phyloP scores from a whole-genome alignment of 2,329 filamentous ascomycete genomes.

The Epichloe scottii region DNA sequence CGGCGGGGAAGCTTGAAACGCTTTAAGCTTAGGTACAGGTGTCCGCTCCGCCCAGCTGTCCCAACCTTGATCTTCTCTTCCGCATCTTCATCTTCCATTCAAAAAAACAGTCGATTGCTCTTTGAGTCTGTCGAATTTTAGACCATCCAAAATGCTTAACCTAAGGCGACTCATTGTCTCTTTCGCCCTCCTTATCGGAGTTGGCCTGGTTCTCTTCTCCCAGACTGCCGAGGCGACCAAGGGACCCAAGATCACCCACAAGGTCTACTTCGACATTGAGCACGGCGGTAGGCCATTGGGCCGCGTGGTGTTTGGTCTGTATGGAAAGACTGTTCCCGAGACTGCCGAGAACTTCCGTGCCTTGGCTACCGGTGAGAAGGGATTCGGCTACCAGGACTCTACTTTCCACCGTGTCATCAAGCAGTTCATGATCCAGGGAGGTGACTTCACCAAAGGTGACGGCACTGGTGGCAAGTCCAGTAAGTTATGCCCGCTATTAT shows the following conservation, averaged over 20 bases:
- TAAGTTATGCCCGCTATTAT: conserved; percentile 27
- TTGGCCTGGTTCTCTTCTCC: conserved; percentile 63
- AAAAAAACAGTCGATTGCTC: background rate
- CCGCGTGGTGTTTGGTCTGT: conserved; percentile 69
- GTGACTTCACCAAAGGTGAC: conserved; percentile 75
- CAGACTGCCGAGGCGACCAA: conserved; percentile 63
- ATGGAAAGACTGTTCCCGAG: conserved; percentile 78
- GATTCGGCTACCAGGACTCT: conserved; percentile 70
- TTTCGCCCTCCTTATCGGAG: conserved; percentile 62
- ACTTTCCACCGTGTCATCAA: conserved; percentile 86
- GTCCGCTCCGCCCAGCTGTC: conserved; percentile 5
- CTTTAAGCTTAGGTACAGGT: conserved; percentile 9
- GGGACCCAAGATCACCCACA: conserved; percentile 91
- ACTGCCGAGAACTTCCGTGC: conserved; percentile 63
- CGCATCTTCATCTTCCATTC: background rate
- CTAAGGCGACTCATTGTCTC: conserved; percentile 59
- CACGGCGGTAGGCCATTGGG: conserved; percentile 65
- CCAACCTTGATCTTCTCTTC: background rate
- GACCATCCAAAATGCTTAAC: conserved; percentile 52
- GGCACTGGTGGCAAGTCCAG: conserved; percentile 78
- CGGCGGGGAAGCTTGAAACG: conserved; percentile 12
- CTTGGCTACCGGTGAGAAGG: conserved; percentile 75
- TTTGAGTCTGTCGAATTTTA: background rate
- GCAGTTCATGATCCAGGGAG: conserved; percentile 84
- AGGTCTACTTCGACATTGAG: conserved; percentile 80